These are phyloP conservation scores for Nectriaceae sp. DNA, from an alignment of 2,329 filamentous ascomycete genomes.

Conservation along the genomic window DNA sequence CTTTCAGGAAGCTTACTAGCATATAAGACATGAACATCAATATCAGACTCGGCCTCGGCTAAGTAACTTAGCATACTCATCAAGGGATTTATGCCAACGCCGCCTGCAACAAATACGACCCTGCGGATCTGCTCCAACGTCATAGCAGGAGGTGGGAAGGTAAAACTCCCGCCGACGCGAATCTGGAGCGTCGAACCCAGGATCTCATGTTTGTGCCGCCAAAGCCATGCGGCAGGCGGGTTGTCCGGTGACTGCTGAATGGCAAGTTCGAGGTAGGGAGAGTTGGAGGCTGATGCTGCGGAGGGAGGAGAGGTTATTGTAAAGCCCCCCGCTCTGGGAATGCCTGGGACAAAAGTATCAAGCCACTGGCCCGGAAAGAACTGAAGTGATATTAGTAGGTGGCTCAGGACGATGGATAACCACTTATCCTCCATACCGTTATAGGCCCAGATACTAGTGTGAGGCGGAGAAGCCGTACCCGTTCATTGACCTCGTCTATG, in stretches of 20 bases:
- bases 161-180: slow-evolving; percentile 78
- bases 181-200: slow-evolving; percentile 61
- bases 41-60: slow-evolving; percentile 32
- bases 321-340: slow-evolving; percentile 77
- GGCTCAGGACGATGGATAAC: background rate
- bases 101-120: slow-evolving; percentile 76
- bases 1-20: slow-evolving; percentile 44
- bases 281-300: slow-evolving; percentile 37
- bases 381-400: slow-evolving; percentile 35
- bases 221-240: slow-evolving; percentile 76
- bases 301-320: slow-evolving; percentile 80
- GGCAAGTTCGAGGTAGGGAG: slow-evolving; percentile 72
- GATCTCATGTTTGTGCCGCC: slow-evolving; percentile 58
- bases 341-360: slow-evolving; percentile 73
- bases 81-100: slow-evolving; percentile 80
- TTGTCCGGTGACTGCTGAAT: slow-evolving; percentile 72
- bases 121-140: slow-evolving; percentile 48
- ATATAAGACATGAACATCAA: slow-evolving; percentile 64
- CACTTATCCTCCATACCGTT: slow-evolving; percentile 42
- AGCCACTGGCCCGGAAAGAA: slow-evolving; percentile 89
- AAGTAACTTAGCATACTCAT: slow-evolving; percentile 72
- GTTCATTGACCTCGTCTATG: slow-evolving; percentile 66
- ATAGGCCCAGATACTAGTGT: slow-evolving; percentile 50
- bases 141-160: slow-evolving; percentile 66
- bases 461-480: slow-evolving; percentile 69